phyloP scores from a whole-genome alignment of 1,139 yeast genomes.

The Candida buenavistaensis region DNA sequence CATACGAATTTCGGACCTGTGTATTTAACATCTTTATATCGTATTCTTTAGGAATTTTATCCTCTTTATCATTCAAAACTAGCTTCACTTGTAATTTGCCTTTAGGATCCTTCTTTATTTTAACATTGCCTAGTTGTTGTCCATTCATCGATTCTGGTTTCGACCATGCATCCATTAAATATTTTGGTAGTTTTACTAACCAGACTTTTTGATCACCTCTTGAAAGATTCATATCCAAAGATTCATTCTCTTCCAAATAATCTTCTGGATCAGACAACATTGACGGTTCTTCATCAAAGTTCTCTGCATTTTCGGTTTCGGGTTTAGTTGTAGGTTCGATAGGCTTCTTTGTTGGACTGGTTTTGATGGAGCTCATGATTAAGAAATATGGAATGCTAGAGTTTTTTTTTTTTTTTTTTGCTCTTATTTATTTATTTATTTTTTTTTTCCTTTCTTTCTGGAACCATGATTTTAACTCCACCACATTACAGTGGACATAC shows the following conservation, averaged over 20 bases:
- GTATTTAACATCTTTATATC: conserved; percentile 77
- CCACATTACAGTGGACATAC: conserved; percentile 25
- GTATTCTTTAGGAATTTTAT: conserved; percentile 75
- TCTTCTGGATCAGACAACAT: conserved; percentile 50
- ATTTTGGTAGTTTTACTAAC: conserved; percentile 89
- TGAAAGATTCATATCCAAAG: conserved; percentile 60
- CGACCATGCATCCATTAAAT: conserved; percentile 81
- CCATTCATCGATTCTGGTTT: conserved; percentile 64
- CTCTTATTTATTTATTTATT: conserved; percentile 1
- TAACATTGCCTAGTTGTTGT: conserved; percentile 77
- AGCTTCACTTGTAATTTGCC: conserved; percentile 59
- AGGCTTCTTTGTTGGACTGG: conserved; percentile 19
- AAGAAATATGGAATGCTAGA: background rate
- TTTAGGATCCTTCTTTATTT: conserved; percentile 51
- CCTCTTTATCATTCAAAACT: conserved; percentile 45
- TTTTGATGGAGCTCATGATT: conserved; percentile 15
- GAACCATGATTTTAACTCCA: conserved; percentile 9
- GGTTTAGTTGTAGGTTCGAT: conserved; percentile 9
- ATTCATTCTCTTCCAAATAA: conserved; percentile 53
- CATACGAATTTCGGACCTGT: conserved; percentile 79
- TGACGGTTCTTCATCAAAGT: conserved; percentile 30
- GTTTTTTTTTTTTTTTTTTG: conserved; percentile 1
- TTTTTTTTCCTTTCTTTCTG: background rate
- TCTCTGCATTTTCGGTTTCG: conserved; percentile 11
- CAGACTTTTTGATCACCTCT: conserved; percentile 71